Base-by-base conservation (phyloP, 2,329 filamentous ascomycete species). In the Hypoxylon sp. region DNA sequence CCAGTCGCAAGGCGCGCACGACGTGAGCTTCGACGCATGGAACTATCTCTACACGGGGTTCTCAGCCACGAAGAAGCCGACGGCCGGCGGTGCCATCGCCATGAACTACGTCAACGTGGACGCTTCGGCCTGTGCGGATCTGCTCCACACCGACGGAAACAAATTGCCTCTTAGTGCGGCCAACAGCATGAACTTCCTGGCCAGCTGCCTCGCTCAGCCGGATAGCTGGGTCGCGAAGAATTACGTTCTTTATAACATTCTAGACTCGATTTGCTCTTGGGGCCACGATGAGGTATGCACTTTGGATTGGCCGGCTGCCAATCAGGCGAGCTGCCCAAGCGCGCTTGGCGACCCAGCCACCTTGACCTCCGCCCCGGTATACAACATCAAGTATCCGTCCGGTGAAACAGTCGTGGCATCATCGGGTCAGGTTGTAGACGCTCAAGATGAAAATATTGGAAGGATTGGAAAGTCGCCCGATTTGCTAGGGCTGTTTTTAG, bases 21-120 rank as follows among this genome's bases (percentile, higher is more conserved):
- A 90, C 77, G 83, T 90, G 78, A 84, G 81, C 67, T 89, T 88
- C 80, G 87, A 89, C 70, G 87, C 87, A 54, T 90, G 86, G 86
- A 88, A 88, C 81, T 85, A 85, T 73, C 85, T 90, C 44, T 78
- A 78, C 72, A 85, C 82, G 35, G 87, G 87, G 70, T 73, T 82
- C 67, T 80, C 81, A 11, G 87, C 87, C 44, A 80, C 78, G 6
- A 75, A 81, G 13, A 74, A 81, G 54, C 86, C 86, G 13, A 78
- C 81, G 2, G 64, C 75, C 37, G 87, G 86, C 64, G 87, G 87
- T 50, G 83, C 83, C 54, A 78, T 86, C 47, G 73, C 78, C 42
- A 87, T 88, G 81, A 77, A 83, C 46, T 88, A 83, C 74, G 81
- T 86, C 75, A 77, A 81, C 35, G 83, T 86, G 58, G 77, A 82